Conservation (phyloP, 768 basidiomycete genomes). For the Leccinum subtestaceum region DNA sequence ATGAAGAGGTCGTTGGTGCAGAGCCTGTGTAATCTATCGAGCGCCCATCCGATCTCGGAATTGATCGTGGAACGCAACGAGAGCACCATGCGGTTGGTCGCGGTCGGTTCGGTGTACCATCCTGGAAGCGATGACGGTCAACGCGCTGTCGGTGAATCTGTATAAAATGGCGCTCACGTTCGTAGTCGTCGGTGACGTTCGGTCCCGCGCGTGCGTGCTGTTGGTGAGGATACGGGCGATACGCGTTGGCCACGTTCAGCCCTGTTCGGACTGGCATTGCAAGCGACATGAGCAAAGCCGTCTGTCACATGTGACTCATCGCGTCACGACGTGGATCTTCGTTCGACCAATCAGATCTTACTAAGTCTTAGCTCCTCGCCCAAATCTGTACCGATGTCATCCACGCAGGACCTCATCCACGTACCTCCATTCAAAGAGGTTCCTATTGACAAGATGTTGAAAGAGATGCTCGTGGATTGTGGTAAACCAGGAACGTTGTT, state of each 20-base stretch:
- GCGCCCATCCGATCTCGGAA: conserved; percentile 41
- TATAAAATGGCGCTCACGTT: conserved; percentile 49
- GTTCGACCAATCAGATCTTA: too few relatives aligned
- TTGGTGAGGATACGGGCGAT: conserved; percentile 27
- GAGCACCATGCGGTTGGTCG: conserved; percentile 88
- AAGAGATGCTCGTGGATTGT: too few relatives aligned
- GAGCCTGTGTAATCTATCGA: too few relatives aligned
- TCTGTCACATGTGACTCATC: not conserved
- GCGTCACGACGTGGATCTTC: too few relatives aligned
- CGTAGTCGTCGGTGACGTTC: conserved; percentile 61
- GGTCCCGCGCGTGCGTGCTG: conserved; percentile 30
- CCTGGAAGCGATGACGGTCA: not conserved
- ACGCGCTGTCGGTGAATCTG: not conserved
- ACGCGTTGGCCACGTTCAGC: conserved; percentile 14
- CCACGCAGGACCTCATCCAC: too few relatives aligned
- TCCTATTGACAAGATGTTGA: too few relatives aligned
- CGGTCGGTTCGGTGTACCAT: conserved; percentile 56
- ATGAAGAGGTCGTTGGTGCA: too few relatives aligned
- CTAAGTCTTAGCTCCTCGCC: too few relatives aligned
- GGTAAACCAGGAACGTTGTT: too few relatives aligned
- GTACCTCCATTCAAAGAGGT: too few relatives aligned
- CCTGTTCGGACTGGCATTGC: conserved; percentile 30
- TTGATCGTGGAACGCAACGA: conserved; percentile 81
- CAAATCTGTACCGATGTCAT: too few relatives aligned
- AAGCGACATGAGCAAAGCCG: conserved; percentile 23